Base-by-base conservation (phyloP, 768 basidiomycete genomes). In the Naganishia onofrii region DNA sequence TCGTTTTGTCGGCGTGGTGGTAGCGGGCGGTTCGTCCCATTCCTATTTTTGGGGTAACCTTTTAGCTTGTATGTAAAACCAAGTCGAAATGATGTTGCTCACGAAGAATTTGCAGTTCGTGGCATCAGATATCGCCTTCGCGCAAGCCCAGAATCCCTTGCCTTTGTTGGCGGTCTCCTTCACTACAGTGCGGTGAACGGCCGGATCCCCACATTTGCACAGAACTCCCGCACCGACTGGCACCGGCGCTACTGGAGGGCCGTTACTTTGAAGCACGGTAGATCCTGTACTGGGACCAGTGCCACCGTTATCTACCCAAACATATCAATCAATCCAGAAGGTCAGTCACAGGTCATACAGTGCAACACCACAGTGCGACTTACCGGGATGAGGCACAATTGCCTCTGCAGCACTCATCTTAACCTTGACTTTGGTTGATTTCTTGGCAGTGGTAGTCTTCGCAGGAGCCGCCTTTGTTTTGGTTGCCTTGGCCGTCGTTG, bases 101-200 rank as follows among this genome's bases (percentile, higher is more conserved):
- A 82, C 81, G 66, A 82, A 82, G 72, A 77, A 81, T 13, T 77
- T 78, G 64, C 81, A 82, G 7, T 75, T 54, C 17, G 48, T 60
- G 21, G 42, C 72, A 32, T 80, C 76, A 13, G 69, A 75, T 71
- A 78, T 72, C 1, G 75, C 70, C 51, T 78, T 76, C 0, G 73
- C 56, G 64, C 81, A 82, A 0, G 76, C 75, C 73, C 73, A 80
- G 70, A 82, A 82, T 48, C 73, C 72, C 9, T 70, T 58, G 28
- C 74, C 74, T 32, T 72, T 71, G 69, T 77, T 78, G 52, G 72
- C 44, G 46, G 72, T 42, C 23, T 76, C 73, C 73, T 72, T 36
- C 28, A 38, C 46, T 15, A 78, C 80, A 0, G 78, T 80, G 5
- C 79, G 69, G 48, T 74, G 67, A 1, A 77, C 76, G 0, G 79